Conservation (phyloP, 257 asterid genomes). For the Fraxinus cuspidata region DNA sequence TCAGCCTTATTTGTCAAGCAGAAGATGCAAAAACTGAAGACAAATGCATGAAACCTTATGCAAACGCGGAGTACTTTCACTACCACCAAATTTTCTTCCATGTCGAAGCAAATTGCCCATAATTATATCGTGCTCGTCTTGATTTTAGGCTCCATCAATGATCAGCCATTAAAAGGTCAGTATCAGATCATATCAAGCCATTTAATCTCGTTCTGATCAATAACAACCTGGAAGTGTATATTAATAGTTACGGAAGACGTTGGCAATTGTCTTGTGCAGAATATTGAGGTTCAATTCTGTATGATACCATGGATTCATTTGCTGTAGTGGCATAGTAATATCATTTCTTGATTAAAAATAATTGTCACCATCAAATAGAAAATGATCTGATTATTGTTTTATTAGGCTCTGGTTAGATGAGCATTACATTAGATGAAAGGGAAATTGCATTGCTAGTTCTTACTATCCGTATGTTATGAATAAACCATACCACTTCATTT, state of each 20-base stretch:
- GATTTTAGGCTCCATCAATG: background rate
- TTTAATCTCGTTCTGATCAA: background rate
- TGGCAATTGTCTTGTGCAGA: background rate
- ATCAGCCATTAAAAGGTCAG: background rate
- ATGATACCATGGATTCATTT: background rate
- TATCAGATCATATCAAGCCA: background rate
- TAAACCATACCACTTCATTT: no score
- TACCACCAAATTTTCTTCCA: background rate
- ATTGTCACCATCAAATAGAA: background rate
- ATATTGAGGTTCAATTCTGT: background rate
- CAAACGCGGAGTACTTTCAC: background rate
- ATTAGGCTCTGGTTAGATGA: no score
- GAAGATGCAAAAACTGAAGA: constrained; percentile 48
- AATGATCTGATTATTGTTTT: no score
- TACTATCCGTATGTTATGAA: no score
- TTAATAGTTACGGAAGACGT: background rate
- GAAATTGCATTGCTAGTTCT: no score
- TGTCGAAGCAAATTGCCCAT: background rate
- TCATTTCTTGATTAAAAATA: background rate
- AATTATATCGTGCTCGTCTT: background rate
- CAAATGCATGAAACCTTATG: constrained; percentile 29
- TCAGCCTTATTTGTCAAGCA: constrained; percentile 73
- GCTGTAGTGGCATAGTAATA: no score
- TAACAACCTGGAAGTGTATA: background rate
- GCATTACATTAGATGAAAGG: no score